Evolutionary conservation across 169 alveolate species (phyloP), one percentile per base, ranked within the genome.

Genomic region (Eimeria necatrix): DNA sequence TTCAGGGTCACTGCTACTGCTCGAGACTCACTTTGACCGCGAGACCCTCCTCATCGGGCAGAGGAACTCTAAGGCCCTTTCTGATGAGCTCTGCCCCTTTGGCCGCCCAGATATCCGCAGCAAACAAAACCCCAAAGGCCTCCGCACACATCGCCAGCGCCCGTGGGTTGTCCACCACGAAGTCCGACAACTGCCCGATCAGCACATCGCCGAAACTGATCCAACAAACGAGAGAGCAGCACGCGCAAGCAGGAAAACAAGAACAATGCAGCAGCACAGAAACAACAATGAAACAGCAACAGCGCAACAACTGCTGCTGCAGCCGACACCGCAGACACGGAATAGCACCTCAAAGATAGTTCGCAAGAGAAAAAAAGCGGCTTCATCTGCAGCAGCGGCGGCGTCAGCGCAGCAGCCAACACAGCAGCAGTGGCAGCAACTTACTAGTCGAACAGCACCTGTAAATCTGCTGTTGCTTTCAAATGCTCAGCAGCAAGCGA

Each of bases 341-440:
- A 56, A 12, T 16, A 56, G 2, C 68, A 56, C 68, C 41, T 32
- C 41, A 2, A 32, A 32, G 41, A 32, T 32, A 32, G 41, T 32
- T 32, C 41, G 41, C 41, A 32, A 32, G 41, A 32, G 41, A 32
- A 32, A 53, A 53, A 7, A 10, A 56, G 12, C 68, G 18, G 68
- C 68, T 12, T 12, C 68, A 56, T 2, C 68, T 12, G 68, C 68
- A 56, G 68, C 68, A 56, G 68, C 2, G 18, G 68, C 68, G 18
- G 68, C 68, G 18, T 10, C 68, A 56, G 68, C 78, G 41, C 78
- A 68, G 78, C 48, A 68, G 22, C 78, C 12, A n/a, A 14, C 9
- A n/a, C 78, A 68, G 48, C 78, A 68, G 78, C 78, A 68, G 78
- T 10, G 14, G 78, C 48, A 68, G 78, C 22, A 68, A 68, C 78